Base-by-base conservation (phyloP, 495 filamentous ascomycete genomes). In the Trichoderma asperelloides region DNA sequence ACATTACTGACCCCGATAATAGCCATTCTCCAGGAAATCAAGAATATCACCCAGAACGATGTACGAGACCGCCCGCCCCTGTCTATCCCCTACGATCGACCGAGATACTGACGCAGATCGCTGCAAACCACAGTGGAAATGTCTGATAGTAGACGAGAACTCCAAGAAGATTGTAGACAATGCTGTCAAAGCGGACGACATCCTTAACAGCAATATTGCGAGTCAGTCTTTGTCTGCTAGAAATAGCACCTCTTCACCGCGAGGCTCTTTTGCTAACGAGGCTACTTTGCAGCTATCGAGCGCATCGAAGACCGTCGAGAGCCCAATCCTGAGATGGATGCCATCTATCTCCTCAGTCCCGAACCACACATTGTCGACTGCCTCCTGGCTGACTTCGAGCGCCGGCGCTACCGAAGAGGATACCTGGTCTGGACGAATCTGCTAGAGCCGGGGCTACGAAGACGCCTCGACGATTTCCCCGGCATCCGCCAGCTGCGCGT, bases 171-270 rank as follows among this genome's bases (percentile, higher is more conserved):
- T 98, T 70, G 83, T 98, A 70, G 88, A 95, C 75, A 92, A 89
- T 82, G 90, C 91, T 28, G 86, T 93, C 72, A 93, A 91, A 69
- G 90, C 96, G 78, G 93, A 97, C 83, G 91, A 96, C 75, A 94
- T 98, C 66, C 88, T 98, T 75, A 93, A 95, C 74, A 84, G 92
- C 76, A 96, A 96, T 74, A 90, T 98, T 74, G 92, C 93, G 66
- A 96, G 94, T 98, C 85, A 75, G 88, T 71, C 70, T 65, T 62
- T 51, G 16, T 41, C 40, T 51, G 40, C 37, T 16, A 7, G 33
- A 8, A 8, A 37, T 7, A 37, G 5, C 33, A 37, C 33, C 33
- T 3, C 9, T 7, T 37, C 33, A 37, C 33, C 33, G 66, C n/a
- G 37, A 43, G 9, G 55, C 71, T 43, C 67, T 68, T 60, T 67